Evolutionary conservation across 306 rosid species (phyloP), one percentile per base, ranked within the genome.

Genomic region (Abrus pulchellus): DNA sequence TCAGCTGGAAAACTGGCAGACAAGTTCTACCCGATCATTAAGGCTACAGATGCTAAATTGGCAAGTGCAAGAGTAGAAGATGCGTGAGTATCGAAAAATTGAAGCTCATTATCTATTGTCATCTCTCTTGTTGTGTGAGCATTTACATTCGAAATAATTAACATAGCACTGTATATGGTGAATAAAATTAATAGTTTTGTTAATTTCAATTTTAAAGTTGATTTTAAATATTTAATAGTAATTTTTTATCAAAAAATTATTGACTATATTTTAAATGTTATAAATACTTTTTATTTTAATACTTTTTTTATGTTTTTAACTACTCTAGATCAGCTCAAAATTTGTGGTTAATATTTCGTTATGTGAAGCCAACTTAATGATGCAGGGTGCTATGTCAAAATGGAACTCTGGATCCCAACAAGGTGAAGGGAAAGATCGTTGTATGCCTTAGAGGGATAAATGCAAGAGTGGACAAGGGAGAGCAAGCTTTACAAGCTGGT

Each of bases 381-480:
- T 83, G 84, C 92, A 94, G 97, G 3, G 66, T 78, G 69, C 80
- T 94, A 73, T 94, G 99, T 84, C 90, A 91, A 87, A 83, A 92
- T 60, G 85, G 90, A 63, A 93, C 97, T 6, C 86, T 94, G 28
- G 97, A 94, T 78, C 97, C 87, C 2, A 65, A 11, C n/a, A 93
- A 93, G 86, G 99, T 85, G 33, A 88, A 89, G 88, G 97, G 97
- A 13, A 94, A 93, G 81, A 94, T 94, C 28, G 78, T 94, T 64
- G 76, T 89, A 50, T 94, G 99, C 85, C 89, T 94, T 33, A 83
- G 99, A 65, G 99, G 99, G 1, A 78, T 85, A 57, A 94, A 80
- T 82, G 93, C 95, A 32, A 91, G 99, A 83, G 97, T 88, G 33
- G 97, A 93, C 86, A 94, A 93, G 61, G 99, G 99, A 64, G 88